Evolutionary conservation across 768 basidiomycete species (phyloP).

Genomic region (Lactifluus echinatus): DNA sequence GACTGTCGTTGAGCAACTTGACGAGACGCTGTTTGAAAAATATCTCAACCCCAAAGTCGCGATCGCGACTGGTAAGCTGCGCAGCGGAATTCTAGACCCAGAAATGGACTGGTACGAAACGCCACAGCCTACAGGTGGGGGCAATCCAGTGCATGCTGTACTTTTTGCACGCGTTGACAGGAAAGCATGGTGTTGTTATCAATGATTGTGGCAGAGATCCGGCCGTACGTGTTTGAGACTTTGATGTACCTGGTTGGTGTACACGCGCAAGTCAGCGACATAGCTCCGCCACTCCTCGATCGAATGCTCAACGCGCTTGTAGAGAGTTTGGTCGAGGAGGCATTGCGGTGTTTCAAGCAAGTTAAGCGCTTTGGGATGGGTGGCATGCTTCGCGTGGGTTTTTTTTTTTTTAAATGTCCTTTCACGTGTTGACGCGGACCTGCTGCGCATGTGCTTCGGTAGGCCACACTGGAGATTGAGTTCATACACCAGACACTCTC

Average conservation of each 20-base stretch:
- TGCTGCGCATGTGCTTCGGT: neutral
- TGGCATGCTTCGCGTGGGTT: constrained; percentile 87
- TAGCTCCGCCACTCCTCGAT: constrained; percentile 71
- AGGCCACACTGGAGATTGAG: constrained; percentile 98
- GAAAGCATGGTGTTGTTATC: too few relatives aligned
- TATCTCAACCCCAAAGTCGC: constrained; percentile 78
- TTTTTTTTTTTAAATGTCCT: neutral
- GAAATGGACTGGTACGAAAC: constrained; percentile 93
- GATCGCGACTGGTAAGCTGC: constrained; percentile 56
- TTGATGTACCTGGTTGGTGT: constrained; percentile 84
- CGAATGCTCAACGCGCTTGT: constrained; percentile 77
- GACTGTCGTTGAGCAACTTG: constrained; percentile 73
- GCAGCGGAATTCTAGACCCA: constrained; percentile 68
- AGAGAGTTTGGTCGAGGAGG: constrained; percentile 75
- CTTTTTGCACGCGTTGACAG: neutral
- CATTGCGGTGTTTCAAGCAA: constrained; percentile 78
- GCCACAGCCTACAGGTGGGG: constrained; percentile 79
- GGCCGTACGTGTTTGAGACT: constrained; percentile 87
- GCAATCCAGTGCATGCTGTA: neutral
- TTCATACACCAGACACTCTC: constrained; percentile 96
- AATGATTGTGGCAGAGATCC: constrained; percentile 55
- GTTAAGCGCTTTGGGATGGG: constrained; percentile 94
- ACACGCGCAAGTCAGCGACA: constrained; percentile 81
- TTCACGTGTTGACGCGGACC: neutral
- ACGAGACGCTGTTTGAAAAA: constrained; percentile 82